Evolutionary conservation across 2,329 filamentous ascomycete genomes (phyloP).

Genomic region (Diaporthe amygdali): DNA sequence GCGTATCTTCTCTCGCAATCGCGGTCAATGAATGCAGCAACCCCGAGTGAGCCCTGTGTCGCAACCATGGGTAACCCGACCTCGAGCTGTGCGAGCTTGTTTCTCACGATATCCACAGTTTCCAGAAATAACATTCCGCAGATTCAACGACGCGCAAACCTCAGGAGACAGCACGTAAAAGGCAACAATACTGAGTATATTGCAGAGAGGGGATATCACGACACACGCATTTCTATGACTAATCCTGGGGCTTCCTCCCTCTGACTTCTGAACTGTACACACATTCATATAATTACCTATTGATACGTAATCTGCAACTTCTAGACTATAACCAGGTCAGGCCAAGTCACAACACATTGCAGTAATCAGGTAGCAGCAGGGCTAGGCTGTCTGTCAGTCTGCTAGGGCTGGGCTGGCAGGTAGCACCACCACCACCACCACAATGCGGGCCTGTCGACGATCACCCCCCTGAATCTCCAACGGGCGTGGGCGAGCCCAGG

Average conservation of each 20-base stretch:
- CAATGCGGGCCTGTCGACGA: not conserved
- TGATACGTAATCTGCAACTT: not conserved
- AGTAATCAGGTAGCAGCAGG: no score
- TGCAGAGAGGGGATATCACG: no score
- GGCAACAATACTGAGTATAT: not conserved
- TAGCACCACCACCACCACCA: not conserved
- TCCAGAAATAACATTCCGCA: slow-evolving; percentile 3
- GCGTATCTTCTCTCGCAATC: not conserved
- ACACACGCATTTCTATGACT: no score
- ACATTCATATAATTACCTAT: not conserved
- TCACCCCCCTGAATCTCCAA: slow-evolving; percentile 15
- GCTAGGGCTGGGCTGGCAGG: slow-evolving; percentile 8
- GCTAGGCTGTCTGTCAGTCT: not conserved
- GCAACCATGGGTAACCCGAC: slow-evolving; percentile 9
- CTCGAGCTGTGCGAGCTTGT: not conserved
- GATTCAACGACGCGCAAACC: not conserved
- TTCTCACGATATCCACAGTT: not conserved
- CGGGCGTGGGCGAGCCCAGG: not conserved
- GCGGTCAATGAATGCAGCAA: not conserved
- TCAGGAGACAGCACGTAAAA: not conserved
- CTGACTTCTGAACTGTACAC: no score
- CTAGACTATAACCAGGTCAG: no score
- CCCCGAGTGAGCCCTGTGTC: not conserved
- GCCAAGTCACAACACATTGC: no score
- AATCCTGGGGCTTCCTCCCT: no score